Conservation (phyloP, 2,329 filamentous ascomycete genomes). For the Penicillium hesseltinei region DNA sequence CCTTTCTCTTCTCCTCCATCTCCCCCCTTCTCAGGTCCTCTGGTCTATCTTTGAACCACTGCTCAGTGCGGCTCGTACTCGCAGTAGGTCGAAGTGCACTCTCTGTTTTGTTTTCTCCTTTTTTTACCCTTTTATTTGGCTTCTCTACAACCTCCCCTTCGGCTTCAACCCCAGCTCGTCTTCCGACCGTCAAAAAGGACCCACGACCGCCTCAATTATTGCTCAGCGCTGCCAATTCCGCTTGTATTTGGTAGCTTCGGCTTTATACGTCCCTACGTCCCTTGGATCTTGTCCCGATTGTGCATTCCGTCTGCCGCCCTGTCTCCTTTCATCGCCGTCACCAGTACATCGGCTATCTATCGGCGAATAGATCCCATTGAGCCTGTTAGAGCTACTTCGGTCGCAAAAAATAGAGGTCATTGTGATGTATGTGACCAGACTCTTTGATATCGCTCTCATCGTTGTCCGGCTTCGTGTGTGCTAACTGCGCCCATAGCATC, state of each 20-base stretch:
- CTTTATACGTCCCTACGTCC: background rate
- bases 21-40: conserved; percentile 22
- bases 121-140: conserved; percentile 10
- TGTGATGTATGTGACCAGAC: conserved; percentile 13
- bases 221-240: conserved; percentile 12
- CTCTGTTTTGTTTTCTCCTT: conserved; percentile 16
- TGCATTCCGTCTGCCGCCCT: background rate
- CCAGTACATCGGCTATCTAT: conserved; percentile 5
- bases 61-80: conserved; percentile 35
- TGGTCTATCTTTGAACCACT: conserved; percentile 23
- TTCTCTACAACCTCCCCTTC: conserved; percentile 5
- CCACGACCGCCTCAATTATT: conserved; percentile 11
- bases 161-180: conserved; percentile 2
- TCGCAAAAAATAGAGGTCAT: conserved; percentile 4
- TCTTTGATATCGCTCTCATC: background rate
- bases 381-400: background rate
- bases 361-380: background rate
- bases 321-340: conserved; percentile 5
- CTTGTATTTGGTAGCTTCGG: background rate
- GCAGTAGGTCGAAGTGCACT: conserved; percentile 28
- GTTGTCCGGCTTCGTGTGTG: conserved; percentile 4
- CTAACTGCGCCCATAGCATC: conserved; percentile 19
- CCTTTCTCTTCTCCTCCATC: conserved; percentile 21
- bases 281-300: background rate
- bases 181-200: conserved; percentile 12